Percentiles rank a stretch among this genome's conserved stretches.
Evolutionary conservation across 176 grass and related monocot genomes (phyloP).

Genomic region (Urochloa ruziziensis): DNA sequence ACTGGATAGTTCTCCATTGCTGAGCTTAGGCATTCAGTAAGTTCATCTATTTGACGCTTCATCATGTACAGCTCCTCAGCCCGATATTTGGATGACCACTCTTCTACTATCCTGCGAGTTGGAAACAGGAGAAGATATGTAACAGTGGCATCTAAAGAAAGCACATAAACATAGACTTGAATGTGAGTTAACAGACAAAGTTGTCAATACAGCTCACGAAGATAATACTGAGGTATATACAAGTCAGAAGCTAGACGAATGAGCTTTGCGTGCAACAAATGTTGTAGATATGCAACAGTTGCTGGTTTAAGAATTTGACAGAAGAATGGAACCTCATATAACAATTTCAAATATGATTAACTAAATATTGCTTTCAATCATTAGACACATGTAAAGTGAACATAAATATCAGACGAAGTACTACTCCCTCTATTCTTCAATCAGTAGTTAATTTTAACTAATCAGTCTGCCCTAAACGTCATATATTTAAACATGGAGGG

Average conservation of each 20-base stretch:
- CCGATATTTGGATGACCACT: conserved; percentile 75
- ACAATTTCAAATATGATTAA: not conserved
- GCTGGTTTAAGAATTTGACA: not conserved
- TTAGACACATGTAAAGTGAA: not conserved
- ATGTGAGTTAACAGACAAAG: not conserved
- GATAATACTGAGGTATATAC: conserved; percentile 4
- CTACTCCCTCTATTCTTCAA: not conserved
- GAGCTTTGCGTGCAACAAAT: not conserved
- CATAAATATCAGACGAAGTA: not conserved
- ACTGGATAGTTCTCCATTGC: conserved; percentile 48
- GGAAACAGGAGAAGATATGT: conserved; percentile 21
- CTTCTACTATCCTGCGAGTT: conserved; percentile 61
- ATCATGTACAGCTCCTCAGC: conserved; percentile 92
- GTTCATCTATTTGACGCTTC: conserved; percentile 59
- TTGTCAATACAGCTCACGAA: not conserved
- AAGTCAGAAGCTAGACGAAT: not conserved
- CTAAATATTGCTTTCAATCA: not conserved
- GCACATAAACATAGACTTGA: not conserved
- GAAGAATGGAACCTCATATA: not conserved
- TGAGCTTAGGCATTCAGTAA: conserved; percentile 53
- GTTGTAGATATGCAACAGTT: not conserved
- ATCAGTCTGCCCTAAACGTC: not conserved
- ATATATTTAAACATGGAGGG: not conserved
- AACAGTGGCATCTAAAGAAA: not conserved
- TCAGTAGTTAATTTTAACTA: not conserved